Conservation (phyloP, 2,329 filamentous ascomycete genomes). For the Fusarium xyrophilum region DNA sequence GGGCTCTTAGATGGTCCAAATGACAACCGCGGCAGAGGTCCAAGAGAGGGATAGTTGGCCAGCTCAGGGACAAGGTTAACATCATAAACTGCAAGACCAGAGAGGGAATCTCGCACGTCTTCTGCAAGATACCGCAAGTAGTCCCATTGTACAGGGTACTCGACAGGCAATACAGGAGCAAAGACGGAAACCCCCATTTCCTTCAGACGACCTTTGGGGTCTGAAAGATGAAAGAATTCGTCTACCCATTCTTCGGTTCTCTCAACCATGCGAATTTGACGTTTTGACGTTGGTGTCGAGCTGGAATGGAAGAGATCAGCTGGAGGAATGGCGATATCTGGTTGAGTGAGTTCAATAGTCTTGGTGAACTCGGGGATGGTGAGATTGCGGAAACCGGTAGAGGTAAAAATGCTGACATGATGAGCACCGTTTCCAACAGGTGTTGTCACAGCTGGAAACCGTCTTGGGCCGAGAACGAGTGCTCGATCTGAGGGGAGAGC, state of each 20-base stretch:
- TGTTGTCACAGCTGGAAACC: conserved; percentile 76
- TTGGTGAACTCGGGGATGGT: conserved; percentile 72
- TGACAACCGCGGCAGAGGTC: conserved; percentile 73
- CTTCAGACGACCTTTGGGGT: conserved; percentile 38
- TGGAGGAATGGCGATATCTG: conserved; percentile 81
- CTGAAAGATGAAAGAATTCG: conserved; percentile 62
- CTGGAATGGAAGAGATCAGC: conserved; percentile 69
- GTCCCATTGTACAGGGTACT: conserved; percentile 75
- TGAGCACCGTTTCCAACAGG: conserved; percentile 74
- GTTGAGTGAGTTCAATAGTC: conserved; percentile 68
- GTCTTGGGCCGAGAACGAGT: conserved; percentile 77
- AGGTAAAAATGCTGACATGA: conserved; percentile 80
- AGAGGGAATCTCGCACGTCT: conserved; percentile 64
- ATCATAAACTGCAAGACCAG: conserved; percentile 81
- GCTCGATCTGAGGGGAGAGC: conserved; percentile 70
- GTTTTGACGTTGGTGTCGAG: conserved; percentile 69
- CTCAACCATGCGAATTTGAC: conserved; percentile 82
- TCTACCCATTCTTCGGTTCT: conserved; percentile 84
- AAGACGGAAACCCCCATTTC: conserved; percentile 56
- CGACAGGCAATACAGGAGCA: conserved; percentile 75
- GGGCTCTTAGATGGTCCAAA: conserved; percentile 74
- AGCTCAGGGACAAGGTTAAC: conserved; percentile 72
- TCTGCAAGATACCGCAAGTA: conserved; percentile 77
- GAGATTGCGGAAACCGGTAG: conserved; percentile 81
- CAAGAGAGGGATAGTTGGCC: conserved; percentile 59